Conservation (phyloP, 2,329 filamentous ascomycete genomes). For the Bipolaris cookei region DNA sequence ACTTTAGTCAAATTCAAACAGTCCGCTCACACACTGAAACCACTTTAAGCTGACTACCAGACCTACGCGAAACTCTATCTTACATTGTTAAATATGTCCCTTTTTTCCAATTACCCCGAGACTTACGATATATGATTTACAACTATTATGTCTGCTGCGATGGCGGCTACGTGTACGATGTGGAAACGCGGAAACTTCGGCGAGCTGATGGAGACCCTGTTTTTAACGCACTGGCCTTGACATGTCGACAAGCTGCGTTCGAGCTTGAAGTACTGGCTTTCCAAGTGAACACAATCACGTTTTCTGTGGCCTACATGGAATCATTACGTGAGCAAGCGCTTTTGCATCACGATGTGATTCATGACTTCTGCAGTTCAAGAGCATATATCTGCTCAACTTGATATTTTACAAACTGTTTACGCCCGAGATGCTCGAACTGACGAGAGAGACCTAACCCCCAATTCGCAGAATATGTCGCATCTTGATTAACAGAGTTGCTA, state of each 20-base stretch:
- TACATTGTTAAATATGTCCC: background rate
- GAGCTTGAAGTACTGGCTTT: background rate
- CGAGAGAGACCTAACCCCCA: background rate
- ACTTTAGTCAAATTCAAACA: background rate
- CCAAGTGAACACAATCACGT: background rate
- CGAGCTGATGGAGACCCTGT: background rate
- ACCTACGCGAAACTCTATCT: background rate
- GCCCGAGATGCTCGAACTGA: background rate
- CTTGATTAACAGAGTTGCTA: too few relatives aligned
- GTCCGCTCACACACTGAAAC: background rate
- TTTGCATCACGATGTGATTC: background rate
- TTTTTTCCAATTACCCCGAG: conserved; percentile 12
- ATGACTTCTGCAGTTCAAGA: background rate
- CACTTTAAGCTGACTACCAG: background rate
- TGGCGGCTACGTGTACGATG: conserved; percentile 12
- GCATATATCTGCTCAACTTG: background rate
- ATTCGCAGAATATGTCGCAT: background rate
- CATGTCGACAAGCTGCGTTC: background rate
- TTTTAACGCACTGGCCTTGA: background rate
- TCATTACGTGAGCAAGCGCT: background rate
- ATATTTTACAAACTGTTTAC: background rate
- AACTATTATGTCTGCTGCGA: conserved; percentile 11
- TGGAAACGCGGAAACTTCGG: background rate
- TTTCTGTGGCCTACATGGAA: background rate
- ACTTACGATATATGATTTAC: conserved; percentile 20